phyloP scores from a whole-genome alignment of 495 filamentous ascomycete genomes.

The Aspergillus conjunctus region DNA sequence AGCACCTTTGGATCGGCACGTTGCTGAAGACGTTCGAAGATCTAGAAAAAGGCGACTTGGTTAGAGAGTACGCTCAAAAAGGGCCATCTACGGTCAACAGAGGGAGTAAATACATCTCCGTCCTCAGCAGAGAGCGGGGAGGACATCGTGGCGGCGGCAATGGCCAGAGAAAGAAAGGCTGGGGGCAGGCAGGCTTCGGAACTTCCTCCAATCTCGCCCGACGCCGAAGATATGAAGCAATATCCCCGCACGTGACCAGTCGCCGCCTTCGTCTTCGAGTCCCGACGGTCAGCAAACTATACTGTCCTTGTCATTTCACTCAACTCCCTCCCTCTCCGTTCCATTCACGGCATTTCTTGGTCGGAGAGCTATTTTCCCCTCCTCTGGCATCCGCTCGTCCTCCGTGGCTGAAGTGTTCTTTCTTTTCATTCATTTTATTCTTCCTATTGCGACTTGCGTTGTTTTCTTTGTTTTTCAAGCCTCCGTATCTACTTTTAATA shows the following conservation, averaged over 20 bases:
- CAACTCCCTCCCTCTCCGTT: neutral
- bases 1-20: slow-evolving; percentile 60
- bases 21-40: slow-evolving; percentile 67
- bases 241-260: slow-evolving; percentile 33
- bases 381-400: neutral
- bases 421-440: neutral
- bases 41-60: slow-evolving; percentile 39
- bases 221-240: slow-evolving; percentile 23
- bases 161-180: slow-evolving; percentile 31
- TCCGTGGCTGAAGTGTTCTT: neutral
- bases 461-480: neutral
- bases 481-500: neutral
- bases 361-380: neutral
- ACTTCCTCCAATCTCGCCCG: slow-evolving; percentile 7
- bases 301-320: neutral
- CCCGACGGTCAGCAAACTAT: neutral
- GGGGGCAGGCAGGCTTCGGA: slow-evolving; percentile 23
- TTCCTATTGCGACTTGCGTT: neutral
- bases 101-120: slow-evolving; percentile 38
- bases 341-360: neutral
- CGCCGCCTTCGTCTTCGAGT: slow-evolving; percentile 9
- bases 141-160: slow-evolving; percentile 48
- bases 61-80: slow-evolving; percentile 6
- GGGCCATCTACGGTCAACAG: slow-evolving; percentile 4
- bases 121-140: slow-evolving; percentile 46